A percentile compares a stretch with the other conserved stretches of the same genome.
Conservation (phyloP, 805 yeast genomes). For the Kuraishia borneana region DNA sequence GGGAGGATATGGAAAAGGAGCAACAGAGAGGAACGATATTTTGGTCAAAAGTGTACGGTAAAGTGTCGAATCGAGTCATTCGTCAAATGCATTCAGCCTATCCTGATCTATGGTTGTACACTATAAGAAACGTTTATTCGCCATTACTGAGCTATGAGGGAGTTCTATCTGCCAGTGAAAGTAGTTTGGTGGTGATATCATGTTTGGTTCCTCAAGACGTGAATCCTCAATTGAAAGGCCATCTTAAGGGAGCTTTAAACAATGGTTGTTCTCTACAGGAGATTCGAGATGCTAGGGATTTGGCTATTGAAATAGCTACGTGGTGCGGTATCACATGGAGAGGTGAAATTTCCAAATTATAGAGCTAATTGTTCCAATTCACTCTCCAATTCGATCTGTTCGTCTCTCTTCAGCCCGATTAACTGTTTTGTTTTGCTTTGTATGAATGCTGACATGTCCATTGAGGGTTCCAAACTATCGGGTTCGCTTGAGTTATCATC, state of each 20-base stretch:
- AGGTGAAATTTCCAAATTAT: slow-evolving; percentile 43
- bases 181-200: slow-evolving; percentile 68
- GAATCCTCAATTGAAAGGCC: slow-evolving; percentile 87
- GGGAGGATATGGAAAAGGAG: slow-evolving; percentile 8
- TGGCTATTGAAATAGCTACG: slow-evolving; percentile 53
- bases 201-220: slow-evolving; percentile 88
- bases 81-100: slow-evolving; percentile 63
- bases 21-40: slow-evolving; percentile 43
- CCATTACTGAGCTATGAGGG: slow-evolving; percentile 64
- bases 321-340: slow-evolving; percentile 70
- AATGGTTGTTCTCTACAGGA: slow-evolving; percentile 62
- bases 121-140: slow-evolving; percentile 64
- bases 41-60: slow-evolving; percentile 70
- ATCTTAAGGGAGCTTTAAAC: slow-evolving; percentile 75
- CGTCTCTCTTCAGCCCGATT: too few species aligned
- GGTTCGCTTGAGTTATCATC: neutral
- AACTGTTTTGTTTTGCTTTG: neutral
- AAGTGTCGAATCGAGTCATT: slow-evolving; percentile 56
- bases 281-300: slow-evolving; percentile 42
- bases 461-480: neutral
- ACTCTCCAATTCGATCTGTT: neutral
- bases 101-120: slow-evolving; percentile 75
- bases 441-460: neutral
- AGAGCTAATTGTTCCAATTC: slow-evolving; percentile 3
- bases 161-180: slow-evolving; percentile 53